phyloP scores from a whole-genome alignment of 148 eudicot species.

The Rhododendron mucronatum region DNA sequence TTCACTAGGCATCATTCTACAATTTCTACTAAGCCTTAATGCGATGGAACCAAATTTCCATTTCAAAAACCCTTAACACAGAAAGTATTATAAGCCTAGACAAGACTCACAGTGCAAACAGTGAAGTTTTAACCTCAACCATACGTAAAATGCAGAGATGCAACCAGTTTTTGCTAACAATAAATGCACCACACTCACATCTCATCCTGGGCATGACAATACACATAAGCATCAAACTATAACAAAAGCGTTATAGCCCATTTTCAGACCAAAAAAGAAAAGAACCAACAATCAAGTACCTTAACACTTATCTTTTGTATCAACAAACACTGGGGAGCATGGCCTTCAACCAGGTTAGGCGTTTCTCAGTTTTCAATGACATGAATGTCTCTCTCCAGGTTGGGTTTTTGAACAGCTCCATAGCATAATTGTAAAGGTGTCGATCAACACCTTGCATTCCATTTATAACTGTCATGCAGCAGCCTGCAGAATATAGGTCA shows the following conservation, averaged over 20 bases:
- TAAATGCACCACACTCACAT: not conserved
- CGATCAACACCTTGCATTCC: constrained; percentile 13
- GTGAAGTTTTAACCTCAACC: not conserved
- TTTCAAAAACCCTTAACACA: not conserved
- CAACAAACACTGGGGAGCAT: constrained; percentile 5
- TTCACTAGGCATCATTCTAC: not conserved
- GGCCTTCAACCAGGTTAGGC: constrained; percentile 14
- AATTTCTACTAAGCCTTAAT: not conserved
- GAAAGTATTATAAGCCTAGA: not conserved
- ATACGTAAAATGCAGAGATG: not conserved
- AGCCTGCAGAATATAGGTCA: constrained; percentile 8
- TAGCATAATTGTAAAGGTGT: constrained; percentile 6
- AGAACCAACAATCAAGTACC: not conserved
- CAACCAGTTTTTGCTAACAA: not conserved
- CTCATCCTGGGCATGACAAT: not conserved
- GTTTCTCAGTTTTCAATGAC: constrained; percentile 15
- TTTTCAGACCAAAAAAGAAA: not conserved
- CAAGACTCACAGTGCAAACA: not conserved
- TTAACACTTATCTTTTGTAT: not conserved
- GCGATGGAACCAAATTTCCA: not conserved
- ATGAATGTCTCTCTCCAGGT: constrained; percentile 13
- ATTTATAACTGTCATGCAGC: not conserved
- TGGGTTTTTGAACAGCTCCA: constrained; percentile 16
- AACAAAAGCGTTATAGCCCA: not conserved
- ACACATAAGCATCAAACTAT: not conserved